phyloP scores from a whole-genome alignment of 2,329 filamentous ascomycete species.

The Aspergillus sp. region DNA sequence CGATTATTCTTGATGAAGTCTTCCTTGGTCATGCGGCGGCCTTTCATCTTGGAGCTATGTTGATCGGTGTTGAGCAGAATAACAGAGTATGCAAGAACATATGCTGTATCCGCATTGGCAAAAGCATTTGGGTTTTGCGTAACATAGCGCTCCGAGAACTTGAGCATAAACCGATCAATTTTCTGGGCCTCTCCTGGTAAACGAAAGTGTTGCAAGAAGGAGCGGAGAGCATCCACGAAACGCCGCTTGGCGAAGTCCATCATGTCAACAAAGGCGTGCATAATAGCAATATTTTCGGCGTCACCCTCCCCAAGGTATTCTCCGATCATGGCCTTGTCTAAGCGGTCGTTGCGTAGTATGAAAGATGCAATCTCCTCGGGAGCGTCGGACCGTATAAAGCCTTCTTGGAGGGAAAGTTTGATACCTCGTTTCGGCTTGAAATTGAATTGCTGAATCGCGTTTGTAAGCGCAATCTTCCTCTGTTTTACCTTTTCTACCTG shows the following conservation, averaged over 20 bases:
- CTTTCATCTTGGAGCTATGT: slow-evolving; percentile 82
- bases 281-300: slow-evolving; percentile 88
- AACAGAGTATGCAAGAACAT: slow-evolving; percentile 92
- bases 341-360: slow-evolving; percentile 73
- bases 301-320: slow-evolving; percentile 96
- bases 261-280: slow-evolving; percentile 94
- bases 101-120: slow-evolving; percentile 96
- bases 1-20: slow-evolving; percentile 99
- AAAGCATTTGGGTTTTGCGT: slow-evolving; percentile 95
- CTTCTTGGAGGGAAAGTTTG: slow-evolving; percentile 77
- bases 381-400: slow-evolving; percentile 78
- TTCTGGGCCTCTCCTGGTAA: slow-evolving; percentile 96
- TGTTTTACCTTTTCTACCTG: slow-evolving; percentile 95
- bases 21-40: slow-evolving; percentile 84
- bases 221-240: slow-evolving; percentile 87
- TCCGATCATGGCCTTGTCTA: slow-evolving; percentile 90
- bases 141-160: slow-evolving; percentile 95
- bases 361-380: slow-evolving; percentile 84
- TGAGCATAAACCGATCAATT: slow-evolving; percentile 99
- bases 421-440: slow-evolving; percentile 96
- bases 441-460: slow-evolving; percentile 90
- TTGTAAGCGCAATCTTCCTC: slow-evolving; percentile 85
- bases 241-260: slow-evolving; percentile 93
- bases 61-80: slow-evolving; percentile 96
- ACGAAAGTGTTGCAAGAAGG: slow-evolving; percentile 92